phyloP scores from a whole-genome alignment of 2,329 filamentous ascomycete genomes.

The Curvularia sp. region DNA sequence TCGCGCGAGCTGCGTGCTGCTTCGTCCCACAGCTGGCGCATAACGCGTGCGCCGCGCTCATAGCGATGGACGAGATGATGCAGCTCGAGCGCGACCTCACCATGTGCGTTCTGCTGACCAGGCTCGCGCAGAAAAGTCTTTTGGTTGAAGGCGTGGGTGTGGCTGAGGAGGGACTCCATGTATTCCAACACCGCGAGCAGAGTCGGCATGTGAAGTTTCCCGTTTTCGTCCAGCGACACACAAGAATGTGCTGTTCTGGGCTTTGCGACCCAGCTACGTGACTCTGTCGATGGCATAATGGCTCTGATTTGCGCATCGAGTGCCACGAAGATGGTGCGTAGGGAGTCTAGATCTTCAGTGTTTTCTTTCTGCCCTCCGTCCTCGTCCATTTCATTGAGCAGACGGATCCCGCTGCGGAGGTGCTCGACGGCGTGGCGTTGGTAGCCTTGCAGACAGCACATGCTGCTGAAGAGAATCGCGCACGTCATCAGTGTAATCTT shows the following conservation, averaged over 20 bases:
- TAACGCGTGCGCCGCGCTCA: slow-evolving; percentile 9
- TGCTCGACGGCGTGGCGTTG: slow-evolving; percentile 39
- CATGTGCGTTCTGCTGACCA: slow-evolving; percentile 22
- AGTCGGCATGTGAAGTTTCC: slow-evolving; percentile 12
- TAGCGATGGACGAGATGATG: slow-evolving; percentile 17
- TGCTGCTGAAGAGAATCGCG: slow-evolving; percentile 41
- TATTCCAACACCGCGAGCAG: slow-evolving; percentile 24
- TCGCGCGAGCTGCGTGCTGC: not conserved
- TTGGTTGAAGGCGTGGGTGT: slow-evolving; percentile 37
- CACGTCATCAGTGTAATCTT: slow-evolving; percentile 43
- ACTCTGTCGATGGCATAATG: slow-evolving; percentile 33
- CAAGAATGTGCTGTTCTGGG: slow-evolving; percentile 20
- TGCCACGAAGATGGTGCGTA: slow-evolving; percentile 40
- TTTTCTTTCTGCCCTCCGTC: slow-evolving; percentile 16
- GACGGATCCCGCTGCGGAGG: slow-evolving; percentile 40
- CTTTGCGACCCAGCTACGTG: slow-evolving; percentile 34
- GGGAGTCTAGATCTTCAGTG: slow-evolving; percentile 35
- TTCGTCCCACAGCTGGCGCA: slow-evolving; percentile 17
- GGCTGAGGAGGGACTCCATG: slow-evolving; percentile 34
- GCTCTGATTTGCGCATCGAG: slow-evolving; percentile 42
- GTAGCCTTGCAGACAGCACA: slow-evolving; percentile 45
- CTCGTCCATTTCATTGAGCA: slow-evolving; percentile 39
- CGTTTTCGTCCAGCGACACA: slow-evolving; percentile 1
- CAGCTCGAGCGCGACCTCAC: slow-evolving; percentile 9
- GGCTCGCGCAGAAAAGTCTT: slow-evolving; percentile 17